Percentiles rank a stretch among this genome's conserved stretches.
phyloP scores from a whole-genome alignment of 2,329 filamentous ascomycete genomes.

The Diaporthe longicolla region DNA sequence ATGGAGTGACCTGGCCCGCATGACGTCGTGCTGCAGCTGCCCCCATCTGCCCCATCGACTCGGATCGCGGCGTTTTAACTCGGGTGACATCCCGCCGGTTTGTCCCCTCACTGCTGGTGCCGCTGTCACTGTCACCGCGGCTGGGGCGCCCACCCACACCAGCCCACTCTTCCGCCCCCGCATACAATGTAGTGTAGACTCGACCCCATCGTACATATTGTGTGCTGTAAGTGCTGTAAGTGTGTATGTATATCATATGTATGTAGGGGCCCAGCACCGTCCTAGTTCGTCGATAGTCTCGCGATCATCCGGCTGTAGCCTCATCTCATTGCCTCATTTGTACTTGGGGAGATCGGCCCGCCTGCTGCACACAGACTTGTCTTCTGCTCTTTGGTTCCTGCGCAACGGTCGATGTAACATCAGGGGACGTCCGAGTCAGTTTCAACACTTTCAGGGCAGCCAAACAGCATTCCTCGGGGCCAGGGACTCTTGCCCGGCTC shows the following conservation, averaged over 20 bases:
- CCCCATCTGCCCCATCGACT: conserved; percentile 29
- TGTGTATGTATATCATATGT: too few relatives aligned
- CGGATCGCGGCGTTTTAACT: conserved; percentile 27
- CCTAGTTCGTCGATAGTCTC: too few relatives aligned
- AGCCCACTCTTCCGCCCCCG: not conserved
- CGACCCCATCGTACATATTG: too few relatives aligned
- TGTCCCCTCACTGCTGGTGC: conserved; percentile 9
- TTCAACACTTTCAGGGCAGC: conserved; percentile 1
- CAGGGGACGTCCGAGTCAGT: conserved; percentile 25
- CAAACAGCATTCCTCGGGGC: not conserved
- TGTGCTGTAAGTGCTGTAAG: not conserved
- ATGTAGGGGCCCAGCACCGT: too few relatives aligned
- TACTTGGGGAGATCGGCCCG: not conserved
- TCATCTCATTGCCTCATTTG: conserved; percentile 17
- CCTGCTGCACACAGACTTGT: conserved; percentile 36
- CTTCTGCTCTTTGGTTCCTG: conserved; percentile 34
- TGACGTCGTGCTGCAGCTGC: conserved; percentile 41
- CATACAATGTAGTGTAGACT: not conserved
- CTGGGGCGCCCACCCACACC: conserved; percentile 14
- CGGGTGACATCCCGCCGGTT: conserved; percentile 30
- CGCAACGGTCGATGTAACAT: conserved; percentile 30
- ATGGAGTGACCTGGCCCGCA: conserved; percentile 37
- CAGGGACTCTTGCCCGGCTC: conserved; percentile 11
- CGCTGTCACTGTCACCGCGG: conserved; percentile 21
- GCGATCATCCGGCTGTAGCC: conserved; percentile 9